These are phyloP conservation scores for Pyrenochaeta sp. DNA, from an alignment of 2,329 filamentous ascomycete genomes.

Conservation along the genomic window DNA sequence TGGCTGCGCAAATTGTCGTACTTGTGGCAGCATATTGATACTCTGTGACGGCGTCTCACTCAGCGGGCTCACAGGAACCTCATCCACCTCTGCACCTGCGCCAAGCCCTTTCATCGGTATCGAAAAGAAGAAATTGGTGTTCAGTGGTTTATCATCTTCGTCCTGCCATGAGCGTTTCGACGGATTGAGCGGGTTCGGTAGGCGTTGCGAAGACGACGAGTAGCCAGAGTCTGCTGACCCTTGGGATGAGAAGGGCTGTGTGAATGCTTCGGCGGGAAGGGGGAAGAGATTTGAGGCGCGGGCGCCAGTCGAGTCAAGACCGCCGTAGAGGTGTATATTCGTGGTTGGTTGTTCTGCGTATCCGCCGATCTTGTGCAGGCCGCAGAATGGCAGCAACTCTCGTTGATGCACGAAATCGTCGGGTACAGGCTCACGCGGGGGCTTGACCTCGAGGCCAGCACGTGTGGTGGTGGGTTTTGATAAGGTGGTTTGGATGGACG, in stretches of 20 bases:
- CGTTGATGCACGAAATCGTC: conserved; percentile 48
- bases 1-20: conserved; percentile 43
- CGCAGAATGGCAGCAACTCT: conserved; percentile 83
- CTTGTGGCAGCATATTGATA: conserved; percentile 28
- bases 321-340: conserved; percentile 43
- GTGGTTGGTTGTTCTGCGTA: conserved; percentile 66
- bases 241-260: conserved; percentile 45
- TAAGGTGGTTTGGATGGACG: conserved; percentile 39
- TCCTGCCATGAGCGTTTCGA: conserved; percentile 56
- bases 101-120: conserved; percentile 22
- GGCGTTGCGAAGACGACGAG: conserved; percentile 33
- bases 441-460: conserved; percentile 31
- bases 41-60: conserved; percentile 35
- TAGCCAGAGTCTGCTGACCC: conserved; percentile 38
- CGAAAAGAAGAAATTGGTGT: conserved; percentile 40
- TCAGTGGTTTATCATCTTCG: conserved; percentile 39
- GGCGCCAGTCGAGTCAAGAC: conserved; percentile 48
- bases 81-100: conserved; percentile 34
- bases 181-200: conserved; percentile 37
- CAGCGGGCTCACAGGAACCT: conserved; percentile 46
- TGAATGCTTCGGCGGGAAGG: conserved; percentile 45
- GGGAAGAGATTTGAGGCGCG: conserved; percentile 38
- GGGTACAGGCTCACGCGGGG: conserved; percentile 31
- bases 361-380: conserved; percentile 78
- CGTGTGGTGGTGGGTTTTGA: conserved; percentile 20